Percentiles rank a stretch among this genome's conserved stretches.
phyloP scores from a whole-genome alignment of 2,329 filamentous ascomycete species.

The Fusarium nematophilum region DNA sequence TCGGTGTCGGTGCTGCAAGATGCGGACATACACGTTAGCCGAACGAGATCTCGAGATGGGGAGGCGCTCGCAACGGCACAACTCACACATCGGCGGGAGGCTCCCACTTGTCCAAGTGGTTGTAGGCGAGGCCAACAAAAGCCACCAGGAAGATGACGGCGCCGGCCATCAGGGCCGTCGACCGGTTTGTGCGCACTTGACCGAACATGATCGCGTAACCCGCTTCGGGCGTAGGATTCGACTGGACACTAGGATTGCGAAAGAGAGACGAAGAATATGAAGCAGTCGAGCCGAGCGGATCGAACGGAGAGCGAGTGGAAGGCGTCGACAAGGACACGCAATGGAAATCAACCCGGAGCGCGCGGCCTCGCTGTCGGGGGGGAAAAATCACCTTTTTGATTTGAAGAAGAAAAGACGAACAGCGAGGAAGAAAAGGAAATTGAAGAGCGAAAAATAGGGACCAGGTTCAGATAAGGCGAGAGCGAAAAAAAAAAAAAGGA shows the following conservation, averaged over 20 bases:
- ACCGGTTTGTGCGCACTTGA: slow-evolving; percentile 47
- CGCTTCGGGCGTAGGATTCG: slow-evolving; percentile 2
- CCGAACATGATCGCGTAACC: slow-evolving; percentile 49
- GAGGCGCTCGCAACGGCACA: background rate
- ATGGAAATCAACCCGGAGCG: slow-evolving; percentile 28
- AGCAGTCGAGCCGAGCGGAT: slow-evolving; percentile 7
- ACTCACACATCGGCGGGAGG: slow-evolving; percentile 41
- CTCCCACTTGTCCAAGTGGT: slow-evolving; percentile 47
- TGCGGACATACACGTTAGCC: slow-evolving; percentile 16
- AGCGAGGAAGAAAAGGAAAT: slow-evolving; percentile 23
- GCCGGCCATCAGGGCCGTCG: slow-evolving; percentile 44
- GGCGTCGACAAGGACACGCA: slow-evolving; percentile 36
- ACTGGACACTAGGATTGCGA: background rate
- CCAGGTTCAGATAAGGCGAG: slow-evolving; percentile 32
- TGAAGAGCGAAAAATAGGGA: slow-evolving; percentile 32
- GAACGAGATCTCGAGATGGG: background rate
- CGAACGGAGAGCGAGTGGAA: slow-evolving; percentile 27
- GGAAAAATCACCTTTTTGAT: slow-evolving; percentile 20
- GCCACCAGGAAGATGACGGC: slow-evolving; percentile 48
- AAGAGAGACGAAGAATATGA: slow-evolving; percentile 2
- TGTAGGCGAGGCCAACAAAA: slow-evolving; percentile 48
- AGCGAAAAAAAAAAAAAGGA: too few relatives aligned
- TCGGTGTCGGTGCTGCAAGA: slow-evolving; percentile 38
- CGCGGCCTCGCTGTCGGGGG: slow-evolving; percentile 22
- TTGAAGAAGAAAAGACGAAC: slow-evolving; percentile 32